These are phyloP conservation scores for Kwoniella botswanensis DNA, from an alignment of 768 basidiomycete species.

Conservation along the genomic window DNA sequence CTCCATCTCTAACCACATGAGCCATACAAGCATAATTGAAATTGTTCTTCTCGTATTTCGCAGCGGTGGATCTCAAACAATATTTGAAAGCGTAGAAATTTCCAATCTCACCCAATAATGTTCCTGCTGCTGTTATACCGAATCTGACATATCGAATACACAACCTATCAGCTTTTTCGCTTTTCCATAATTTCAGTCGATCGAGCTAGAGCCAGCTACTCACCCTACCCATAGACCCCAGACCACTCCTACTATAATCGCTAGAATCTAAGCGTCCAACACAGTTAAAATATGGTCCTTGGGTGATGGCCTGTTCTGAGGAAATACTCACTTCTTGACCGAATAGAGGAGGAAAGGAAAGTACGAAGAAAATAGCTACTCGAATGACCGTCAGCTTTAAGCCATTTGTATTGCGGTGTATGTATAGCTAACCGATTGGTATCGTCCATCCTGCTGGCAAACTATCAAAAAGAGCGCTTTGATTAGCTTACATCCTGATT, in stretches of 20 bases:
- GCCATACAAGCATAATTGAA: slow-evolving; percentile 57
- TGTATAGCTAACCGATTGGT: slow-evolving; percentile 65
- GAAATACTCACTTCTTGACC: slow-evolving; percentile 67
- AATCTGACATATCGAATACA: slow-evolving; percentile 19
- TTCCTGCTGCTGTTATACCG: slow-evolving; percentile 54
- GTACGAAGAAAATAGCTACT: slow-evolving; percentile 69
- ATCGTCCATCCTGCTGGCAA: slow-evolving; percentile 69
- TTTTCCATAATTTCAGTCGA: background rate
- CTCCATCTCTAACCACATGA: slow-evolving; percentile 58
- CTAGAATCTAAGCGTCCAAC: slow-evolving; percentile 45
- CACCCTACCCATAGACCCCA: slow-evolving; percentile 59
- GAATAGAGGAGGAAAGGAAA: slow-evolving; percentile 89
- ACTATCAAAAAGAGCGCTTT: slow-evolving; percentile 38
- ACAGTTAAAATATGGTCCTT: background rate
- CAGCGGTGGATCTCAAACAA: slow-evolving; percentile 42
- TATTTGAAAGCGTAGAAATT: slow-evolving; percentile 58
- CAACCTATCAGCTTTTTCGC: background rate
- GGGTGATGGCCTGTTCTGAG: background rate
- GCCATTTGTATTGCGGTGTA: no score
- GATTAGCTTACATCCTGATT: slow-evolving; percentile 3
- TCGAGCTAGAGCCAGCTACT: background rate
- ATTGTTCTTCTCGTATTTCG: slow-evolving; percentile 54
- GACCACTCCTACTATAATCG: slow-evolving; percentile 56
- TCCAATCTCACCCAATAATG: slow-evolving; percentile 54
- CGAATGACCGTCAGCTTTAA: background rate